phyloP scores from a whole-genome alignment of 2,329 filamentous ascomycete species.

The Ramichloridium luteum region DNA sequence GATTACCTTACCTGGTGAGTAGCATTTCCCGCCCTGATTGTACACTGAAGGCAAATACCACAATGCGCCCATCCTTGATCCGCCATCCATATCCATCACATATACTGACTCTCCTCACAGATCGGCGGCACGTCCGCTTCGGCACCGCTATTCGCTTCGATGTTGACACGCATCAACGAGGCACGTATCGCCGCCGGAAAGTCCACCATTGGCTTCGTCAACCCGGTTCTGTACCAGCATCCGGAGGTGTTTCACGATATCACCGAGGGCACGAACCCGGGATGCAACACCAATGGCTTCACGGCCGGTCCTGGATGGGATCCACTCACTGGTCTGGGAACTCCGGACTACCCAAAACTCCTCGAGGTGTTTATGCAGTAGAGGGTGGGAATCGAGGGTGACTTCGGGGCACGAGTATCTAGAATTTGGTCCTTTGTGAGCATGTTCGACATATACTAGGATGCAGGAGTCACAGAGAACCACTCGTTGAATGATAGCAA shows the following conservation, averaged over 20 bases:
- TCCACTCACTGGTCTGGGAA: slow-evolving; percentile 17
- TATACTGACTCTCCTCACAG: slow-evolving; percentile 48
- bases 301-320: slow-evolving; percentile 19
- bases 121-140: slow-evolving; percentile 43
- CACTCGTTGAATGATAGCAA: no score
- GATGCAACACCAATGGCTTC: slow-evolving; percentile 27
- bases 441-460: no score
- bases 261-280: slow-evolving; percentile 27
- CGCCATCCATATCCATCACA: no score
- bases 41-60: no score
- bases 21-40: no score
- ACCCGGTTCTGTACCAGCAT: slow-evolving; percentile 35
- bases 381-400: no score
- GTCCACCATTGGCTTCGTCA: slow-evolving; percentile 29
- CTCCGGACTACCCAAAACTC: slow-evolving; percentile 22
- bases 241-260: slow-evolving; percentile 29
- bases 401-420: no score
- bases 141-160: slow-evolving; percentile 36
- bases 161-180: slow-evolving; percentile 37
- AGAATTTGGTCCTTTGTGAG: no score
- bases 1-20: no score
- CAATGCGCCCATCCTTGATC: no score
- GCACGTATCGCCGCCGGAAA: slow-evolving; percentile 27
- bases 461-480: no score
- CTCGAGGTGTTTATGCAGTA: slow-evolving; percentile 14